Evolutionary conservation across 2,329 filamentous ascomycete species (phyloP).

Genomic region (Neonectria sp.): DNA sequence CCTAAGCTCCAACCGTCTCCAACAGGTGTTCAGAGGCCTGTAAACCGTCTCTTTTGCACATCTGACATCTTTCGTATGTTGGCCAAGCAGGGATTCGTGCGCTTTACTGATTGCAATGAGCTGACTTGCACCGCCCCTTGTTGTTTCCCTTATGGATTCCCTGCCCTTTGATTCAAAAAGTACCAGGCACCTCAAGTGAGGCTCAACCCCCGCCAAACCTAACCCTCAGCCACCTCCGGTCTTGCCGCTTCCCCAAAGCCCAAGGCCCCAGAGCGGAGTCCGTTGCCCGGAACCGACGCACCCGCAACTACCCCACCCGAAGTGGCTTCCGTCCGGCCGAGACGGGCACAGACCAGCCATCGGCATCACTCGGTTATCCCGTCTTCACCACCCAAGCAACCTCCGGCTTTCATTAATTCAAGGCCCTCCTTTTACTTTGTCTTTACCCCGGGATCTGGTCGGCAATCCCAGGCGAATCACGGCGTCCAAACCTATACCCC

Average conservation of each 20-base stretch:
- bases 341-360: conserved; percentile 46
- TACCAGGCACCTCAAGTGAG: conserved; percentile 12
- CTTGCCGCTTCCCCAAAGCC: conserved; percentile 26
- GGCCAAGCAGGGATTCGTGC: neutral
- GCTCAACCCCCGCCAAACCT: neutral
- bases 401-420: neutral
- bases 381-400: conserved; percentile 16
- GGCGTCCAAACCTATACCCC: conserved; percentile 12
- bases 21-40: neutral
- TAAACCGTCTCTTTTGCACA: neutral
- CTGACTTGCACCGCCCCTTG: conserved; percentile 4
- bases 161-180: neutral
- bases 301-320: conserved; percentile 36
- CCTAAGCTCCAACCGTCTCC: conserved; percentile 11
- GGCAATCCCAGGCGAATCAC: conserved; percentile 41
- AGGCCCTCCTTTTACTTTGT: neutral
- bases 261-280: conserved; percentile 13
- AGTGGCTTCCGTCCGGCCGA: conserved; percentile 46
- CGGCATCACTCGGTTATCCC: conserved; percentile 47
- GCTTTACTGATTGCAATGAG: conserved; percentile 7
- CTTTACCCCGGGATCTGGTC: conserved; percentile 42
- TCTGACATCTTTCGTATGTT: neutral
- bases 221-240: conserved; percentile 33
- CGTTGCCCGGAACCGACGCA: conserved; percentile 33
- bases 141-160: neutral